These are phyloP conservation scores for Scolecobasidium constrictum DNA, from an alignment of 2,329 filamentous ascomycete species.

Conservation along the genomic window DNA sequence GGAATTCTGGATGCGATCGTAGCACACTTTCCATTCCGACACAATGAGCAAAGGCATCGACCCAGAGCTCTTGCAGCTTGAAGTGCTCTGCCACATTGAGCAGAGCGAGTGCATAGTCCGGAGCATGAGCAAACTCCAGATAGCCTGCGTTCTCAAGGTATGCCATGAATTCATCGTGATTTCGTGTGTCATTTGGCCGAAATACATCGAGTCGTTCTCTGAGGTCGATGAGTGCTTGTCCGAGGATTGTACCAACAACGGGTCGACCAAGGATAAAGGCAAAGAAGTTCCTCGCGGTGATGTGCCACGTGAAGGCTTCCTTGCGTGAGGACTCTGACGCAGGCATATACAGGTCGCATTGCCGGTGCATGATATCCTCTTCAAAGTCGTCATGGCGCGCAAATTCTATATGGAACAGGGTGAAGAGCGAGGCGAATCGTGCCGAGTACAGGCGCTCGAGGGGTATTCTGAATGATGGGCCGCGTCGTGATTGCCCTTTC, in stretches of 20 bases:
- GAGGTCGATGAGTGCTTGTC: constrained; percentile 52
- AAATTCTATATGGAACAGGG: constrained; percentile 28
- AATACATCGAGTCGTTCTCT: constrained; percentile 55
- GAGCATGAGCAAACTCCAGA: constrained; percentile 51
- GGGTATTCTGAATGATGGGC: constrained; percentile 57
- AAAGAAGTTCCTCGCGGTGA: constrained; percentile 65
- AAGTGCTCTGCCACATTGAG: constrained; percentile 59
- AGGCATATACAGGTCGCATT: constrained; percentile 56
- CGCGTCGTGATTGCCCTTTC: constrained; percentile 52
- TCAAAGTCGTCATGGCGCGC: constrained; percentile 4
- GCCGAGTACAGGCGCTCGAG: constrained; percentile 40
- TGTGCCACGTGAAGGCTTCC: constrained; percentile 50
- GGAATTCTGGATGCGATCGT: constrained; percentile 46
- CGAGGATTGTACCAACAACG: constrained; percentile 57
- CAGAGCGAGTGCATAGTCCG: constrained; percentile 57
- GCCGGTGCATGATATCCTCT: constrained; percentile 4
- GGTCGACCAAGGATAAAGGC: constrained; percentile 57
- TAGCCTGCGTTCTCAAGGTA: constrained; percentile 65
- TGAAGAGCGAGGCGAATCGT: constrained; percentile 48
- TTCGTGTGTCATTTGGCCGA: constrained; percentile 42
- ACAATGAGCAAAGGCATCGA: constrained; percentile 65
- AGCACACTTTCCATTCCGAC: constrained; percentile 63
- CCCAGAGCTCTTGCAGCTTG: constrained; percentile 53
- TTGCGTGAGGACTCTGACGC: constrained; percentile 44
- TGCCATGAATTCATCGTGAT: constrained; percentile 48